Base-by-base conservation (phyloP, 2,329 filamentous ascomycete genomes). In the Celoporthe dispersa region DNA sequence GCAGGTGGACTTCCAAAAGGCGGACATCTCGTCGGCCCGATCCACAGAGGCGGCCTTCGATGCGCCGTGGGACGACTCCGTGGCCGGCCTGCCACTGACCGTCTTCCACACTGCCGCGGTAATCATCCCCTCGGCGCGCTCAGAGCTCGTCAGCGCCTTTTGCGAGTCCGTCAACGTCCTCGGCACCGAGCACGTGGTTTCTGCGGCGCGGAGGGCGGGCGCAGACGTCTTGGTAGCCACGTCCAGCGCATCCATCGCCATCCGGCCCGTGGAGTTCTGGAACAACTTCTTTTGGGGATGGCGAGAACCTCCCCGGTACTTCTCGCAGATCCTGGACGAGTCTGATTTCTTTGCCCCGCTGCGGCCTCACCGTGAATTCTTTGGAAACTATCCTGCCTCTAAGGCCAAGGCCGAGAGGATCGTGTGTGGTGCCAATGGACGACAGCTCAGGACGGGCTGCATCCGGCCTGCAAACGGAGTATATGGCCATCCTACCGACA, bases 61-160 rank as follows among this genome's bases (percentile, higher is more conserved):
- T 7, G 77, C 78, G 31, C 79, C 82, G 6, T 89, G 87, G 87
- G 78, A 81, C 2, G 64, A 76, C 2, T 75, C 76, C 1, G 79
- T 82, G 6, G 78, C 82, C 6, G 62, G 76, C 5, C 79, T 84
- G 3, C 86, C 86, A 1, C 77, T 89, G 33, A 88, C 86, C 0
- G 86, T 89, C 19, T 87, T 86, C 74, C 87, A 89, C 77, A 88
- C 70, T 3, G 85, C 84, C 12, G 85, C 84, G 3, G 76, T 82
- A 37, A 86, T 87, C 66, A 76, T 81, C 8, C 77, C 82, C 0
- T 78, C 78, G 0, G 84, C 86, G 61, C 82, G 84, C 48, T 79
- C 80, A 25, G 73, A 76, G 71, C 75, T 76, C 2, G 80, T 81
- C 28, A 82, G 82, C 62, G 78, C 77, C 3, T 76, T 79, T 41